Percentiles rank a stretch among this genome's conserved stretches.
phyloP scores from a whole-genome alignment of 148 eudicot species.

The Cornus controversa region DNA sequence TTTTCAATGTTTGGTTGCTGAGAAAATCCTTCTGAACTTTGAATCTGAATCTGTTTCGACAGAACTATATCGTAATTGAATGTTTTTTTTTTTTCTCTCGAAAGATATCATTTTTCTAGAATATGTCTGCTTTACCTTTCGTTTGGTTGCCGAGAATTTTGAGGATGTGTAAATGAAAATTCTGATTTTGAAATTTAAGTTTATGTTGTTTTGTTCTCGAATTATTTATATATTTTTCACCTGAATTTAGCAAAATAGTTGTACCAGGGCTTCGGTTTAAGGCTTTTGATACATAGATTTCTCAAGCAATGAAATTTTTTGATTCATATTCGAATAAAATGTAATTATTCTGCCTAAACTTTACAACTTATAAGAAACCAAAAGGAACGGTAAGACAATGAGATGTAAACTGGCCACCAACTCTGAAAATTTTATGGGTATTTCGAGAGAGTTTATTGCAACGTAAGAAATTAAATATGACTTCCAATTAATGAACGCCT shows the following conservation, averaged over 20 bases:
- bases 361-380: background rate
- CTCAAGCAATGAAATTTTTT: background rate
- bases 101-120: background rate
- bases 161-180: background rate
- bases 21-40: background rate
- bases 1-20: background rate
- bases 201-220: background rate
- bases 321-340: background rate
- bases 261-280: background rate
- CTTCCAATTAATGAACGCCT: too few species aligned
- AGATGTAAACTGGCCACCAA: background rate
- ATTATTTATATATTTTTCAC: background rate
- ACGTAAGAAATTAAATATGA: background rate
- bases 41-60: background rate
- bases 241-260: background rate
- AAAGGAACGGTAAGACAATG: background rate
- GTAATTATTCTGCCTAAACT: background rate
- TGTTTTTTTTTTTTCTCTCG: background rate
- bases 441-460: too few species aligned
- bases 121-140: background rate
- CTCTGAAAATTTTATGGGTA: background rate
- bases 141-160: constrained; percentile 1
- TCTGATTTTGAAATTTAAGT: background rate
- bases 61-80: background rate
- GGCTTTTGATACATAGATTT: background rate